A percentile compares a stretch with the other conserved stretches of the same genome.
Conservation (phyloP, 768 basidiomycete species). For the Vishniacozyma victoriae region DNA sequence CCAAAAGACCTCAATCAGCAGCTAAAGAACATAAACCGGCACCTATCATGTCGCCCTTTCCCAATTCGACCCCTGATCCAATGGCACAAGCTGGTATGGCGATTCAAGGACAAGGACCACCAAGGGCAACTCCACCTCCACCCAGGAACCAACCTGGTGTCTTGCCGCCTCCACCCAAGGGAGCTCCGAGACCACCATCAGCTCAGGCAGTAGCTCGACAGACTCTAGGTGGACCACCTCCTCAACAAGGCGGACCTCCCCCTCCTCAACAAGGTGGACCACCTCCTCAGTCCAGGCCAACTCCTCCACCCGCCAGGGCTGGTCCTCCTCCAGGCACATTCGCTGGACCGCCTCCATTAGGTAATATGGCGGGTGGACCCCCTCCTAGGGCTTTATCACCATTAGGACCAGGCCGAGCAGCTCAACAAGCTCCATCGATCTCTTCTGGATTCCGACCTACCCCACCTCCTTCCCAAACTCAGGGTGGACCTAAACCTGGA, state of each 20-base stretch:
- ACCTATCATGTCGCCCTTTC: constrained; percentile 84
- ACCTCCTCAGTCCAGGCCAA: constrained; percentile 45
- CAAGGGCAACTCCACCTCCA: constrained; percentile 18
- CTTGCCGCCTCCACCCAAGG: constrained; percentile 42
- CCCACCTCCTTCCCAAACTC: constrained; percentile 10
- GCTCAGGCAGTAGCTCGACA: constrained; percentile 29
- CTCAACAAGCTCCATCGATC: too few species aligned
- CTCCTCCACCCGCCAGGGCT: constrained; percentile 13
- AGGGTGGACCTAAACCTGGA: constrained; percentile 14
- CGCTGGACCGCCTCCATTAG: constrained; percentile 24
- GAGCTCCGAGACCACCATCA: constrained; percentile 38
- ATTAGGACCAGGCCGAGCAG: constrained; percentile 27
- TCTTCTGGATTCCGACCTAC: too few species aligned
- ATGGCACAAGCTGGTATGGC: constrained; percentile 45
- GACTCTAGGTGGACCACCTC: constrained; percentile 17
- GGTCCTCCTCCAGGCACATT: constrained; percentile 7
- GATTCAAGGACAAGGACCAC: constrained; percentile 37
- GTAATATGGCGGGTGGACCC: constrained; percentile 24
- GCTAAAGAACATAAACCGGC: constrained; percentile 55
- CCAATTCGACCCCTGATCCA: constrained; percentile 52
- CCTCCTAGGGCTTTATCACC: constrained; percentile 38
- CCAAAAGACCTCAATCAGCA: constrained; percentile 55
- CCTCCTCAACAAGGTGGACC: constrained; percentile 49
- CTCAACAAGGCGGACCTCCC: constrained; percentile 19
- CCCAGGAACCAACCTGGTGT: constrained; percentile 31